Evolutionary conservation across 2,329 filamentous ascomycete genomes (phyloP).

Genomic region (Colletotrichum camelliae): DNA sequence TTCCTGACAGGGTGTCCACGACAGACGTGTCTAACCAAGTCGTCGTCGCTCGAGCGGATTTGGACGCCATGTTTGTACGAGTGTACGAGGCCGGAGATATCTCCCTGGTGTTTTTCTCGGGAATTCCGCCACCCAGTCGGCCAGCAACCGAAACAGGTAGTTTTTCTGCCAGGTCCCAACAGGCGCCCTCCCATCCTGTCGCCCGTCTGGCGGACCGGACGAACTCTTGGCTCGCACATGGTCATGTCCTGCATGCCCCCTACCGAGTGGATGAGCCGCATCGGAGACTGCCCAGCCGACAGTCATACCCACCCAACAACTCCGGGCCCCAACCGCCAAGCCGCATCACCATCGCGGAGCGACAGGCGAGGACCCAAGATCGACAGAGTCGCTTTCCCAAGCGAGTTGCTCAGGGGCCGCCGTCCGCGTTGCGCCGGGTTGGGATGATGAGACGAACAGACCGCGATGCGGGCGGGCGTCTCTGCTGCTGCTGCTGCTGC

Average conservation of each 20-base stretch:
- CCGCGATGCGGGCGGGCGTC: background rate
- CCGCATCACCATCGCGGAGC: background rate
- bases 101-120: background rate
- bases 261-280: background rate
- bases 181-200: background rate
- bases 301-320: background rate
- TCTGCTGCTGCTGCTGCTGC: background rate
- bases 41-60: accelerated
- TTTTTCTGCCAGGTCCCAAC: background rate
- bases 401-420: background rate
- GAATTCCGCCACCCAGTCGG: background rate
- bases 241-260: background rate
- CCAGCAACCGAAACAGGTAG: background rate
- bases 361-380: background rate
- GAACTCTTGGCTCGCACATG: slow-evolving; percentile 12
- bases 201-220: background rate
- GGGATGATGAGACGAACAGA: slow-evolving; percentile 4
- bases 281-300: slow-evolving; percentile 7
- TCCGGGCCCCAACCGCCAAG: slow-evolving; percentile 5
- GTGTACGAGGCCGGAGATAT: background rate
- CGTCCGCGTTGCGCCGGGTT: background rate
- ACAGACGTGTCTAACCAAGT: accelerated
- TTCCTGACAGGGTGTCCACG: background rate
- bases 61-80: background rate
- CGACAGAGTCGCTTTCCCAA: background rate